A percentile compares a stretch with the other conserved stretches of the same genome.
Evolutionary conservation across 805 yeast genomes (phyloP).

Genomic region (Saturnispora gosingensis): DNA sequence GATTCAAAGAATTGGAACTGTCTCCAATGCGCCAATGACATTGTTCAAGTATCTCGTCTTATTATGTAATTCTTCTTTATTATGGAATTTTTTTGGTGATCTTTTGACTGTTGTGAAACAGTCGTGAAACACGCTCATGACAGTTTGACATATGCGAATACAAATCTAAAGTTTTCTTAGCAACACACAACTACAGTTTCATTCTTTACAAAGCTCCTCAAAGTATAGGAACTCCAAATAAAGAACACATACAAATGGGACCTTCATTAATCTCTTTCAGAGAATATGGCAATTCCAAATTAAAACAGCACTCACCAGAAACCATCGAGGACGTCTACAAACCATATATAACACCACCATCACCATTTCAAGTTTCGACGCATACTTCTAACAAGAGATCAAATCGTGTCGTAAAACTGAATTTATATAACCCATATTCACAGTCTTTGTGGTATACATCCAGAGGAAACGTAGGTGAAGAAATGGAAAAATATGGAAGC

Average conservation of each 20-base stretch:
- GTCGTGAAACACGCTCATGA: slow-evolving; percentile 5
- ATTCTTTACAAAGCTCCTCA: neutral
- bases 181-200: neutral
- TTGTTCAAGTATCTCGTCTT: slow-evolving; percentile 1
- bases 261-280: neutral
- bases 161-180: neutral
- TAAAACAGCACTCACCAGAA: neutral
- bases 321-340: slow-evolving; percentile 10
- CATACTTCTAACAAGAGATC: neutral
- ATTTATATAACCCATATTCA: slow-evolving; percentile 31
- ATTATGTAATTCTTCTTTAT: neutral
- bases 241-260: neutral
- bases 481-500: slow-evolving; percentile 17
- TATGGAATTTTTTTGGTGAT: neutral
- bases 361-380: slow-evolving; percentile 11
- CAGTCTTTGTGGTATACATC: slow-evolving; percentile 33
- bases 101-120: neutral
- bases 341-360: slow-evolving; percentile 13
- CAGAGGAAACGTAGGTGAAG: slow-evolving; percentile 29
- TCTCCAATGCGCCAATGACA: slow-evolving; percentile 33
- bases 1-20: slow-evolving; percentile 83
- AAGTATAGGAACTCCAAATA: no score
- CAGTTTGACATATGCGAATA: neutral
- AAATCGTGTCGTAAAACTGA: neutral
- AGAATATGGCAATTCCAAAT: neutral